Evolutionary conservation across 352 stramenopile species (phyloP), one percentile per base, ranked within the genome.

Genomic region (Globisporangium mamillatum): DNA sequence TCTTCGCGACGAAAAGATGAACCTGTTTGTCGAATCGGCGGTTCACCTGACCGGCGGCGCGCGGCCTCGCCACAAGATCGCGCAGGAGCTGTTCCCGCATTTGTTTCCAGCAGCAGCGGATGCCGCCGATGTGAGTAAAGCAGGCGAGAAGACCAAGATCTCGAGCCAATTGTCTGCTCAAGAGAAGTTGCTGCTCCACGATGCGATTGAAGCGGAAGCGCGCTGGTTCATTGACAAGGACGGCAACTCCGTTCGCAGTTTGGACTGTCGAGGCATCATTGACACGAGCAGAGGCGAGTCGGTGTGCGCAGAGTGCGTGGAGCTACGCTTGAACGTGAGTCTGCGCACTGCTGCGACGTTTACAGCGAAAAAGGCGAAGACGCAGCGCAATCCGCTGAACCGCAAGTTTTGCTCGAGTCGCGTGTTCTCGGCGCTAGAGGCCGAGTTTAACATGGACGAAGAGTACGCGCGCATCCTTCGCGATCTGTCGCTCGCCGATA

Each of bases 181-280:
- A 71, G 72, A 92, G 71, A 91, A 91, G 36, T 24, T 89, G 1
- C 60, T 89, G 41, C 66, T 94, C 16, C 84, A 91, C n/a, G 87
- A 94, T 55, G 83, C 84, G 5, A 79, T 93, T 29, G 81, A 93
- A 60, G 74, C 75, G 1, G 87, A 94, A 56, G 80, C 83, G 3
- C 67, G 90, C 20, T 94, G 87, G 87, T 92, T 91, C 55, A 75
- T 94, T 25, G 87, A 94, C 64, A 92, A 90, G 60, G 87, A 94
- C 63, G 87, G 79, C 4, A 78, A 75, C 52, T 85, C 75, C 1
- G 80, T 94, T 2, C 83, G 87, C 2, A 93, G 85, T 67, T 70
- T 94, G 29, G 76, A 91, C 63, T 94, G 87, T 38, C 71, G 77
- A 12, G 84, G 80, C 0, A 72, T 80, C 1, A 75, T 92, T 29